Evolutionary conservation across 768 basidiomycete genomes (phyloP), one percentile per base, ranked within the genome.

Genomic region (Mycena leptocephala): DNA sequence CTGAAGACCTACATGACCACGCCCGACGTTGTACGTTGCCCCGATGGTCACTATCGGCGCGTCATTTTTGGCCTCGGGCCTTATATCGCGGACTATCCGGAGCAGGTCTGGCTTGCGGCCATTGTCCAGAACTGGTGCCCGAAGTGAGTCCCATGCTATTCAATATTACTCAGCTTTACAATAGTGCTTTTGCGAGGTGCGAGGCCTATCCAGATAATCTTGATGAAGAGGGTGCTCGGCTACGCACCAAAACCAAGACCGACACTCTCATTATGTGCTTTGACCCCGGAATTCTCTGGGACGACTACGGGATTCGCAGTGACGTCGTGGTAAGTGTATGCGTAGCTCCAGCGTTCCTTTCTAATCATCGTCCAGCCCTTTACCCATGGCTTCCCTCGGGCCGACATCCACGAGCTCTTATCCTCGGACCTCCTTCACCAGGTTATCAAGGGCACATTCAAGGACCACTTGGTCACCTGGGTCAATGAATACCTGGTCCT

Each of bases 1-100:
- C 66, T 83, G 0, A 76, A 79, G 28, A 70, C 75, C 14, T 78
- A 14, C 1, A 83, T 83, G 83, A 63, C 20, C 6, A 78, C n/a
- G 0, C 81, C 82, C 4, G 69, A 76, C 18, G 48, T 83, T 18
- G n/a, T 68, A 2, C 24, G 14, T 3, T 84, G 82, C 58, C 76
- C 82, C 1, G 83, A 85, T 73, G 73, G 76, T 0, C 79, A 85
- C 48, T 85, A 59, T 74, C 78, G 80, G 0, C 70, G 76, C 0
- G 79, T 78, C 5, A 80, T 85, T 13, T 84, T 79, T 58, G 78
- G 72, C 7, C 33, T 85, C 14, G 83, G 80, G 0, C 79, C 82
- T 0, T 84, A 79, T 51, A 83, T 84, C 65, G 82, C 82, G 0
- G 83, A 85, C 63, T 85, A 85, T 72, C 82, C 81, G 14, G 84